Evolutionary conservation across 1,284 basidiomycete species (phyloP).

Genomic region (Peniophora sp.): DNA sequence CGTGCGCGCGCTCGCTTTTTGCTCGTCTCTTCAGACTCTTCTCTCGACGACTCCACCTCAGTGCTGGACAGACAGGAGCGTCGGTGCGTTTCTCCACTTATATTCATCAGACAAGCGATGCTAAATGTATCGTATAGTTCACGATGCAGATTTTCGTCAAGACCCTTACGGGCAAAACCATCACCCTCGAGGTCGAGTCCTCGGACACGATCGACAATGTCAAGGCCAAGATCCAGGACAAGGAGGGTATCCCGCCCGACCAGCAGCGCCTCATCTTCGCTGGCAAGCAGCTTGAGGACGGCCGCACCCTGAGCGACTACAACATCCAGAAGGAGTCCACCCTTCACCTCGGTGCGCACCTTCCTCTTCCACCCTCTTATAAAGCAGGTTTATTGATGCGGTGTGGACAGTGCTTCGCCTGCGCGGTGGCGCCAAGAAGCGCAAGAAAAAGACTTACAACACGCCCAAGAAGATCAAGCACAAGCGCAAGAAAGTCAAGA

Average conservation of each 20-base stretch:
- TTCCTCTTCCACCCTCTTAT: too few relatives aligned
- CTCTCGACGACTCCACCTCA: conserved; percentile 82
- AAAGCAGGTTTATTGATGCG: too few relatives aligned
- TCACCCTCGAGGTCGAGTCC: conserved; percentile 96
- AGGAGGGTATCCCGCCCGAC: conserved; percentile 93
- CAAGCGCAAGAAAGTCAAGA: conserved; percentile 99
- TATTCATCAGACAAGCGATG: neutral
- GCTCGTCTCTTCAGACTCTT: conserved; percentile 36
- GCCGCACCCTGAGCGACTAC: conserved; percentile 85
- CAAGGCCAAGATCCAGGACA: conserved; percentile 94
- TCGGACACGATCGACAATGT: conserved; percentile 98
- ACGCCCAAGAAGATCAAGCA: conserved; percentile 99
- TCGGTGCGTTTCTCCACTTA: conserved; percentile 26
- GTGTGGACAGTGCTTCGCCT: conserved; percentile 78
- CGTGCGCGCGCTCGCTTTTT: conserved; percentile 5
- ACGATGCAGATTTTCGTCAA: conserved; percentile 95
- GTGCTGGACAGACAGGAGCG: conserved; percentile 78
- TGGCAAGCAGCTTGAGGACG: conserved; percentile 96
- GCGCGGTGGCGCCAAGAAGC: conserved; percentile 97
- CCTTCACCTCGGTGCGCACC: conserved; percentile 58
- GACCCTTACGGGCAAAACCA: conserved; percentile 98
- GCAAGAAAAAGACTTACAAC: conserved; percentile 99
- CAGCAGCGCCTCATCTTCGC: conserved; percentile 98
- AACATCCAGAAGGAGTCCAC: conserved; percentile 96
- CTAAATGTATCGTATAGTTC: neutral